Conservation (phyloP, 768 basidiomycete species). For the Mycena kentingensis region DNA sequence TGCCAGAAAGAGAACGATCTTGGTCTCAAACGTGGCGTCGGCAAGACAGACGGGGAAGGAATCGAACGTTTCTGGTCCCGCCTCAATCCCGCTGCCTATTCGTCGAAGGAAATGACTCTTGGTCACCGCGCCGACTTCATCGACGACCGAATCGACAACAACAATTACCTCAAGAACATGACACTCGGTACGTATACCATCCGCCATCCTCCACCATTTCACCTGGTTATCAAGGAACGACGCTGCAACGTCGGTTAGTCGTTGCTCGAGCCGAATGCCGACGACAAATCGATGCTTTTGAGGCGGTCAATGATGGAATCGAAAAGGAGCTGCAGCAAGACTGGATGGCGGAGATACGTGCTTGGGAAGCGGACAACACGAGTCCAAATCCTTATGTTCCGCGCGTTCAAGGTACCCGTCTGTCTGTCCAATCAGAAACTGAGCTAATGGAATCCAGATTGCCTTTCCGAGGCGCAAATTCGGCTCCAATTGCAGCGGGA, state of each 20-base stretch:
- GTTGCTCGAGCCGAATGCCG: conserved; percentile 6
- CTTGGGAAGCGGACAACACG: conserved; percentile 5
- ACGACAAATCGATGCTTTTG: not conserved
- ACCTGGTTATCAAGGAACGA: not conserved
- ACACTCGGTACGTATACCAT: not conserved
- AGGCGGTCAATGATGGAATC: not conserved
- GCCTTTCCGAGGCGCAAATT: not conserved
- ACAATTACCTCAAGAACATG: conserved; percentile 16
- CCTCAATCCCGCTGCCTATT: conserved; percentile 24
- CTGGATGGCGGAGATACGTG: conserved; percentile 1
- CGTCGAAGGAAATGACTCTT: conserved; percentile 33
- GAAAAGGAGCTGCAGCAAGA: not conserved
- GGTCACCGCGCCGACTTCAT: conserved; percentile 27
- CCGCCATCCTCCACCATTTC: not conserved
- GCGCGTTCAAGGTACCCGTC: not conserved
- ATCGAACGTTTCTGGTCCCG: conserved; percentile 26
- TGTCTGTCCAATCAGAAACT: not conserved
- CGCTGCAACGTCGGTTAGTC: not conserved
- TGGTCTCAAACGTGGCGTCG: conserved; percentile 9
- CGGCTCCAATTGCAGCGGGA: conserved; percentile 1
- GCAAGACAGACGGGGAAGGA: conserved; percentile 6
- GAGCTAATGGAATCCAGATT: not conserved
- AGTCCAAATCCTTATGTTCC: not conserved
- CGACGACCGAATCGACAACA: conserved; percentile 28
- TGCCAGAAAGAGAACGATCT: conserved; percentile 17